Base-by-base conservation (phyloP, 169 alveolate species). In the Plasmodium knowlesi region DNA sequence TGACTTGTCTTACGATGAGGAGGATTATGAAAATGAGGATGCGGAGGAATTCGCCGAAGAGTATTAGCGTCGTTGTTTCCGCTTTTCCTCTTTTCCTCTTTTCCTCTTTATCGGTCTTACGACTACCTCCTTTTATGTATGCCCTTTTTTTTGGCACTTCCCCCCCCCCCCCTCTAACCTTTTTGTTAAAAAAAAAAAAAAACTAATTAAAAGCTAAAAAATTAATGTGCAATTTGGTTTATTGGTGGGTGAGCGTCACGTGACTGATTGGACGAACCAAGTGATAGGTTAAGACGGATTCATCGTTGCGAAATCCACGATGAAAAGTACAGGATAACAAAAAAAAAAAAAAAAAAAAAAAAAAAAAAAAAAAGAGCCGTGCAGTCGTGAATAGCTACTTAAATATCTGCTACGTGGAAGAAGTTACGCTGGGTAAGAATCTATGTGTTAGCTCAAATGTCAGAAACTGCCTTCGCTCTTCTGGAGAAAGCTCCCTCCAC, bases 1-100 rank as follows among this genome's bases (percentile, higher is more conserved):
- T 0, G 97, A 96, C 25, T 80, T 96, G 19, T 93, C 96, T 30
- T 96, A 96, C 76, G 96, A 85, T 57, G 93, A 85, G 67, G 93
- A 85, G 10, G 93, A 85, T 19, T 85, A 85, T 41, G 92, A 83
- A 8, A 70, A 83, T n/a, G 93, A 85, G 34, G 93, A 28, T 16
- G 93, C 79, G 30, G 93, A 74, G 12, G 84, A 85, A 12, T 85
- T 74, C 22, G 34, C 67, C 79, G 93, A 85, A 41, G 67, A 61
- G 16, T 82, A 28, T 22, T 82, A 82, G 41, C 37, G 25, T 0
- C 5, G 16, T 41, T 12, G 57, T 16, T 46, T 46, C 16, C 57
- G 57, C 57, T 46, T 46, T 12, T 46, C n/a, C 57, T 1, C 57
- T 0, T 16, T 46, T 46, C 16, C 57, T 16, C 57, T 46, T 46